These are phyloP conservation scores for Fusarium globosum DNA, from an alignment of 2,329 filamentous ascomycete genomes.

Conservation along the genomic window DNA sequence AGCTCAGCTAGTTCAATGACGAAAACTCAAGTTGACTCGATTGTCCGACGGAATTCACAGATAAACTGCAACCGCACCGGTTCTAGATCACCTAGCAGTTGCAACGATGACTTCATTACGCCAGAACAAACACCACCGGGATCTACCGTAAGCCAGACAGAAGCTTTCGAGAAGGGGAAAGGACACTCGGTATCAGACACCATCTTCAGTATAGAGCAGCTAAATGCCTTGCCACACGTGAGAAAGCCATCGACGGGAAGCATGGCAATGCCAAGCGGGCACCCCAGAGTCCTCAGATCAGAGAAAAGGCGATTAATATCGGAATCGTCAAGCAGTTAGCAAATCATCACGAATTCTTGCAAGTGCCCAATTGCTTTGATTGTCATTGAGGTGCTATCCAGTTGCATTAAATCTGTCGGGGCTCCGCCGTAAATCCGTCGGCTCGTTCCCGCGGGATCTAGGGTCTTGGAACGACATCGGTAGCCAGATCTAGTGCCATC, in stretches of 20 bases:
- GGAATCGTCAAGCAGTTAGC: conserved; percentile 23
- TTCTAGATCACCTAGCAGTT: conserved; percentile 3
- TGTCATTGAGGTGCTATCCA: not conserved
- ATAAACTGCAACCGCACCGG: conserved; percentile 3
- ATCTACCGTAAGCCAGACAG: conserved; percentile 6
- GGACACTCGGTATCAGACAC: not conserved
- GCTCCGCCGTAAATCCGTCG: conserved; percentile 38
- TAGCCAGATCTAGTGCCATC: conserved; percentile 31
- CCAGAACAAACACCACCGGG: conserved; percentile 12
- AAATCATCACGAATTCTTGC: conserved; percentile 23
- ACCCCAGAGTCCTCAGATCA: conserved; percentile 7
- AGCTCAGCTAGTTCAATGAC: not conserved
- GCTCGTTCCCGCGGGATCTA: conserved; percentile 27
- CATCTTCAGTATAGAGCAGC: not conserved
- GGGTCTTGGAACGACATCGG: conserved; percentile 5
- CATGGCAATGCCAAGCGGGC: not conserved
- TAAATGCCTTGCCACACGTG: not conserved
- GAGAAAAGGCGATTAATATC: conserved; percentile 4
- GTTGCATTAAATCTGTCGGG: not conserved
- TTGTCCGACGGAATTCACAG: not conserved
- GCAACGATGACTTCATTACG: conserved; percentile 22
- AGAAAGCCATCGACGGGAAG: not conserved
- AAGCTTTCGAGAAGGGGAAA: not conserved
- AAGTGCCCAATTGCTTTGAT: not conserved
- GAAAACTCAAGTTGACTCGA: not conserved